phyloP scores from a whole-genome alignment of 169 alveolate species.

The Eimeria tenella region DNA sequence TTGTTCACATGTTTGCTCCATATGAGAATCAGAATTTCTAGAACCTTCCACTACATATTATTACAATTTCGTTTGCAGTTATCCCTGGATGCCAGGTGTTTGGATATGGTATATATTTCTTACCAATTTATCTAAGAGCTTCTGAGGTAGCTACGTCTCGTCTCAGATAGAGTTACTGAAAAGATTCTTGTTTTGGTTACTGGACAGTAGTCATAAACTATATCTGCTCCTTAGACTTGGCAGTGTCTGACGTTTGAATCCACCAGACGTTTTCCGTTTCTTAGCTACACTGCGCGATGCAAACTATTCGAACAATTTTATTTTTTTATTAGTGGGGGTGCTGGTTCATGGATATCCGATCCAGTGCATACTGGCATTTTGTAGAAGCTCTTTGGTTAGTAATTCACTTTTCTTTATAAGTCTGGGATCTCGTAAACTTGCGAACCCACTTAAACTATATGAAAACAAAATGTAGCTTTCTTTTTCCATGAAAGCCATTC shows the following conservation, averaged over 20 bases:
- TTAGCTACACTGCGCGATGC: neutral
- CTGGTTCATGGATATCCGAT: neutral
- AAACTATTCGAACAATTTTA: neutral
- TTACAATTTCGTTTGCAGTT: conserved; percentile 86
- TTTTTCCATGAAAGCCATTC: too few species aligned
- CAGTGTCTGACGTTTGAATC: conserved; percentile 34
- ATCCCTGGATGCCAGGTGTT: conserved; percentile 87
- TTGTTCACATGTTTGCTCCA: conserved; percentile 77
- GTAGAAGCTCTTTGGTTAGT: neutral
- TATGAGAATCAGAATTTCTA: conserved; percentile 77
- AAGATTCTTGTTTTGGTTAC: neutral
- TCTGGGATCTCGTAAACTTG: neutral
- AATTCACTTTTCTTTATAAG: neutral
- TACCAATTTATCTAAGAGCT: conserved; percentile 86
- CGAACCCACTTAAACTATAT: too few species aligned
- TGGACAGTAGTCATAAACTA: conserved; percentile 17
- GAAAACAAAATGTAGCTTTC: too few species aligned
- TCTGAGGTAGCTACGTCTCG: conserved; percentile 84
- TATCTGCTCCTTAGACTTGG: conserved; percentile 4
- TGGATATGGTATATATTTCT: conserved; percentile 86
- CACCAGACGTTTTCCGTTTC: conserved; percentile 18
- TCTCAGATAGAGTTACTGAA: neutral
- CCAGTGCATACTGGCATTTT: neutral
- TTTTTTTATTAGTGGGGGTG: neutral
- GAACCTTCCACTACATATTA: conserved; percentile 83